These are phyloP conservation scores for Pyrrhoderma lamaoense DNA, from an alignment of 1,284 basidiomycete species.

Conservation along the genomic window DNA sequence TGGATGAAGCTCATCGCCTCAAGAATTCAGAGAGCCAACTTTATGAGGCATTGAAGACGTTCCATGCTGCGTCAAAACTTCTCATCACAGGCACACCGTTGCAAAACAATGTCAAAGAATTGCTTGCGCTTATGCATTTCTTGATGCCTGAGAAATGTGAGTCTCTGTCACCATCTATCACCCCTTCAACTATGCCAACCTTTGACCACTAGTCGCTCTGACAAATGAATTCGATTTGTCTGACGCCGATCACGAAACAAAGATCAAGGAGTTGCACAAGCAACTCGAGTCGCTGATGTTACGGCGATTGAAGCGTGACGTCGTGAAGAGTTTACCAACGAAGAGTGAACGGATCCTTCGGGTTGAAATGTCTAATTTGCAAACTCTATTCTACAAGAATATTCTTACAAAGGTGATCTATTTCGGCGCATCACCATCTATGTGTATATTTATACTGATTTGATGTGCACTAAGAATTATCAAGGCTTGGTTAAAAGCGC, in stretches of 20 bases:
- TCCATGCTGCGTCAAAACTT: conserved; percentile 86
- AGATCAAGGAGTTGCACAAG: conserved; percentile 92
- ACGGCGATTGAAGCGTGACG: conserved; percentile 91
- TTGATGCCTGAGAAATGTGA: conserved; percentile 96
- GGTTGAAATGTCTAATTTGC: conserved; percentile 96
- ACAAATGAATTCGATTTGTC: conserved; percentile 93
- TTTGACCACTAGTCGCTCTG: conserved; percentile 51
- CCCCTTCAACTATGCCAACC: conserved; percentile 7
- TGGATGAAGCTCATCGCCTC: conserved; percentile 97
- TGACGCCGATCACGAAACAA: conserved; percentile 87
- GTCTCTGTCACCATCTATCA: conserved; percentile 24
- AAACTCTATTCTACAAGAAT: conserved; percentile 99
- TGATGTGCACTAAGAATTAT: conserved; percentile 63
- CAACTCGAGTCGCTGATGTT: conserved; percentile 96
- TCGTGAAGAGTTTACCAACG: conserved; percentile 93
- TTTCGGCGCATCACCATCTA: no score
- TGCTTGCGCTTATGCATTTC: conserved; percentile 97
- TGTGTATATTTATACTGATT: neutral
- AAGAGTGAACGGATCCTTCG: conserved; percentile 98
- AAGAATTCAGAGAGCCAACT: conserved; percentile 98
- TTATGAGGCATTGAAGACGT: conserved; percentile 89
- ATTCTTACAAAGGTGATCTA: conserved; percentile 82
- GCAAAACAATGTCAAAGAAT: conserved; percentile 98
- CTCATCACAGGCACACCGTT: conserved; percentile 98
- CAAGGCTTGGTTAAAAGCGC: conserved; percentile 85